Evolutionary conservation across 2,329 filamentous ascomycete species (phyloP), one percentile per base, ranked within the genome.

Genomic region (Chrysoporthe austroafricana): DNA sequence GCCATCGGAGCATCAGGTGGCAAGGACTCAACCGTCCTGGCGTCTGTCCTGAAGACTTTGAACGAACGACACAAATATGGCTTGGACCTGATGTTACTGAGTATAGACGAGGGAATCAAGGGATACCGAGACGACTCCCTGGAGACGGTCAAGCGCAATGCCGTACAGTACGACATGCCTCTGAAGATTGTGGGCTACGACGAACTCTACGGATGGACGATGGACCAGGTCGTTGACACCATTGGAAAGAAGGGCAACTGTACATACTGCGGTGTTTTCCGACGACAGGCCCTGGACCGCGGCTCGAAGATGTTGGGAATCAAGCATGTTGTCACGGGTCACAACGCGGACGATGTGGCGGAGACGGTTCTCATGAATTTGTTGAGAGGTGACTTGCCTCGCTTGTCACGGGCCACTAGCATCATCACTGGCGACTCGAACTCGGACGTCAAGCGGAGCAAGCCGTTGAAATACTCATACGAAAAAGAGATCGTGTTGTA

Each of bases 401-500:
- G 96, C 42, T 81, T 99, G 13, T 92, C 94, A 16, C 85, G 96
- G 70, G 94, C 93, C 64, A 98, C 96, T 2, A 96, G 89, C 72
- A 98, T 99, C 73, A 85, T 98, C 16, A 99, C 90, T 2, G 91
- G 87, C 52, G 90, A 88, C 73, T 83, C 89, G 43, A 87, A 85
- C n/a, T 94, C 92, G 68, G 93, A 96, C 69, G 95, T 97, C 72
- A 96, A 97, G 82, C 88, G 96, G 71, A 97, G 93, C 80, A 99
- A 99, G 80, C 96, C 96, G 16, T 85, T 99, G 58, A 98, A 99
- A 79, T 99, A 98, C 77, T 94, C 95, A 1, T 99, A 98, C 76
- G 96, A 99, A 77, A 99, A 99, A 81, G 96, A 99, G 77, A 99
- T 99, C 72, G 96, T 99, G 21, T 85, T 99, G 6, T 99, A 99